These are phyloP conservation scores for Coniella lustricola DNA, from an alignment of 2,329 filamentous ascomycete species.

Conservation along the genomic window DNA sequence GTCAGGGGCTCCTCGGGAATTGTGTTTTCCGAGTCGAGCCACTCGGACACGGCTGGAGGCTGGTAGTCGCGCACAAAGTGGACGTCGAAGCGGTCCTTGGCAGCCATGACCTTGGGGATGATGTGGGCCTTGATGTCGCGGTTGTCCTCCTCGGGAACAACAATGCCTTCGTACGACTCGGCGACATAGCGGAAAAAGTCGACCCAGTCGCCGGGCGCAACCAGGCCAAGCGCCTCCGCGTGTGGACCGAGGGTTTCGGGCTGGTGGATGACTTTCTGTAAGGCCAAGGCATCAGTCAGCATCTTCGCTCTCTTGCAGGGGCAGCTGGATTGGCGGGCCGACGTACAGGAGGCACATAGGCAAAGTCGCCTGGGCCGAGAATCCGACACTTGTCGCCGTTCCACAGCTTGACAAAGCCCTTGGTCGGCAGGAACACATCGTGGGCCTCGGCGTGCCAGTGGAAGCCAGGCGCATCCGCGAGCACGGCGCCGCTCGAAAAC, in stretches of 20 bases:
- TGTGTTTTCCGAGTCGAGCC: conserved; percentile 32
- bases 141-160: conserved; percentile 45
- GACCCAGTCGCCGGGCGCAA: conserved; percentile 52
- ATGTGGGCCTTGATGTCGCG: conserved; percentile 42
- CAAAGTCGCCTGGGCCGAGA: conserved; percentile 49
- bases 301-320: background rate
- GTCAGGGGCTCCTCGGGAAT: conserved; percentile 29
- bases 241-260: conserved; percentile 47
- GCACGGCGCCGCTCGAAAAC: conserved; percentile 40
- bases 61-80: conserved; percentile 42
- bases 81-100: conserved; percentile 49
- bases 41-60: conserved; percentile 36
- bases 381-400: conserved; percentile 49
- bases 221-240: conserved; percentile 46
- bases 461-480: conserved; percentile 42
- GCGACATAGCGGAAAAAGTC: conserved; percentile 54
- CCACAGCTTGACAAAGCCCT: conserved; percentile 50
- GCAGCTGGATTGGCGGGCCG: too few species aligned
- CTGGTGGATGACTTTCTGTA: conserved; percentile 47
- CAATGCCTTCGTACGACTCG: conserved; percentile 41
- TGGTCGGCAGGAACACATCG: conserved; percentile 49
- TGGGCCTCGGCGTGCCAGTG: conserved; percentile 51
- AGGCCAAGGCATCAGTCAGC: conserved; percentile 27
- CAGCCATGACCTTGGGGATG: conserved; percentile 49
- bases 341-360: conserved; percentile 47